Conservation (phyloP, 2,329 filamentous ascomycete species). For the Ascochyta koolunga region DNA sequence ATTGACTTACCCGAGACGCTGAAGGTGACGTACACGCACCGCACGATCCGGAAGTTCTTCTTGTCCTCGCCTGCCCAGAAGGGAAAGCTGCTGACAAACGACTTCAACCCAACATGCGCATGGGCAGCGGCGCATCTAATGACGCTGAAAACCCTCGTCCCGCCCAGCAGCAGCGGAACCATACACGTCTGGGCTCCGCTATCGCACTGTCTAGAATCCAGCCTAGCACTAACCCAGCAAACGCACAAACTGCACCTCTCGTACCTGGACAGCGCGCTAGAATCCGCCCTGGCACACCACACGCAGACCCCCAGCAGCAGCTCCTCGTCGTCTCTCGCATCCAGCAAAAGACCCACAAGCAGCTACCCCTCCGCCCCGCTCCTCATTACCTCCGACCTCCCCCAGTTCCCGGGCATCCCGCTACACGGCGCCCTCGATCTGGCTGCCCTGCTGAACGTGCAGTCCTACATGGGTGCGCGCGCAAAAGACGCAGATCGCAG, state of each 20-base stretch:
- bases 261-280: slow-evolving; percentile 29
- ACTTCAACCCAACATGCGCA: slow-evolving; percentile 24
- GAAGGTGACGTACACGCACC: slow-evolving; percentile 36
- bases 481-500: slow-evolving; percentile 28
- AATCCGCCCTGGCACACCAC: slow-evolving; percentile 22
- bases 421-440: slow-evolving; percentile 28
- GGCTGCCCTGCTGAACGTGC: slow-evolving; percentile 32
- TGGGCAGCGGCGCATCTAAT: slow-evolving; percentile 36
- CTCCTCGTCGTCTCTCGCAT: slow-evolving; percentile 11
- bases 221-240: slow-evolving; percentile 21
- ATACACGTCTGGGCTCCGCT: slow-evolving; percentile 29
- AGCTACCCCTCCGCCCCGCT: not conserved
- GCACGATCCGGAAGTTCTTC: slow-evolving; percentile 32
- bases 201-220: slow-evolving; percentile 25
- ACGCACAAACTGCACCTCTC: slow-evolving; percentile 27
- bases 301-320: not conserved
- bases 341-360: slow-evolving; percentile 4
- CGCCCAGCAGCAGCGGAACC: slow-evolving; percentile 4
- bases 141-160: slow-evolving; percentile 28
- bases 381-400: slow-evolving; percentile 10
- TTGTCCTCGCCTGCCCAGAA: slow-evolving; percentile 17
- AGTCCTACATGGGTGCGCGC: slow-evolving; percentile 27
- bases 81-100: slow-evolving; percentile 7
- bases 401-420: slow-evolving; percentile 5
- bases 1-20: slow-evolving; percentile 11